Evolutionary conservation across 805 yeast species (phyloP).

Genomic region (Pichia nakasei): DNA sequence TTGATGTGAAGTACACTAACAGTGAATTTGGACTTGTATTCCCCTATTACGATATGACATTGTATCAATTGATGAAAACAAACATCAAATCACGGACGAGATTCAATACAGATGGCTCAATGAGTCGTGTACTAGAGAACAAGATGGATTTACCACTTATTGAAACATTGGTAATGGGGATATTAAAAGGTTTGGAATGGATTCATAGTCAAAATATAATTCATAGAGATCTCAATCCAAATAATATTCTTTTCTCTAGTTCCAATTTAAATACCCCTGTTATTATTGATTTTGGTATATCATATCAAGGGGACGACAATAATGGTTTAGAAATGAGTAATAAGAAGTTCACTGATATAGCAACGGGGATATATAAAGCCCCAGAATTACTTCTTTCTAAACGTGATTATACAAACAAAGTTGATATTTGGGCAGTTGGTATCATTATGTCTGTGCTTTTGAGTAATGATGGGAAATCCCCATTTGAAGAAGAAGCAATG

Average conservation of each 20-base stretch:
- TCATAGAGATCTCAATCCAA: slow-evolving; percentile 77
- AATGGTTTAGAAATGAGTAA: slow-evolving; percentile 53
- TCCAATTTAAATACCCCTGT: slow-evolving; percentile 21
- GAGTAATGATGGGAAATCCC: slow-evolving; percentile 29
- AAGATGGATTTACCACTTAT: slow-evolving; percentile 11
- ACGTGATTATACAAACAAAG: slow-evolving; percentile 40
- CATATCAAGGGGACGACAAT: slow-evolving; percentile 39
- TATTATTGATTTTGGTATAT: slow-evolving; percentile 35
- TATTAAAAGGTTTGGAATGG: slow-evolving; percentile 43
- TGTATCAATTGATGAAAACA: slow-evolving; percentile 27
- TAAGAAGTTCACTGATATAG: slow-evolving; percentile 45
- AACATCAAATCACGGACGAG: slow-evolving; percentile 25
- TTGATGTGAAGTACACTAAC: slow-evolving; percentile 13
- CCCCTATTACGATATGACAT: slow-evolving; percentile 31
- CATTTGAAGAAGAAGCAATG: slow-evolving; percentile 31
- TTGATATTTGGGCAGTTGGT: slow-evolving; percentile 72
- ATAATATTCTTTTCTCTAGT: slow-evolving; percentile 37
- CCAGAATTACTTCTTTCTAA: slow-evolving; percentile 65
- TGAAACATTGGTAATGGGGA: slow-evolving; percentile 27
- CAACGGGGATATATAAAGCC: slow-evolving; percentile 61
- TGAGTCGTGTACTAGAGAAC: slow-evolving; percentile 11
- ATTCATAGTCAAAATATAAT: slow-evolving; percentile 58
- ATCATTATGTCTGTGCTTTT: slow-evolving; percentile 49
- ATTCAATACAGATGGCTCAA: slow-evolving; percentile 15
- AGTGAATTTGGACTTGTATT: slow-evolving; percentile 34